Base-by-base conservation (phyloP, 805 yeast genomes). In the Starmerella sirachaensis region DNA sequence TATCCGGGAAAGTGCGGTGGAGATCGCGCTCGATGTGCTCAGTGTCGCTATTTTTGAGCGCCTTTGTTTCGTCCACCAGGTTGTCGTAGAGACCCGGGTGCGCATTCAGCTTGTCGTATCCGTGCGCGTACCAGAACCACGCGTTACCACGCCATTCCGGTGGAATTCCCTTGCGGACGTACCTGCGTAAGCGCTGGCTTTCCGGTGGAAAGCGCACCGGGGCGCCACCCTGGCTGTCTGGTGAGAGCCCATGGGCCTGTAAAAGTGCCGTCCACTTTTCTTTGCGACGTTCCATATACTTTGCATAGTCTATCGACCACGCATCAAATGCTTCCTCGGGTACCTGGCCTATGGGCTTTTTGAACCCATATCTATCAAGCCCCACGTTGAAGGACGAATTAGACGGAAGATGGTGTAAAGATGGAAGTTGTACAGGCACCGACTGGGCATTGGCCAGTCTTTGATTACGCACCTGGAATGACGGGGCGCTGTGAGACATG, bases 101-200 rank as follows among this genome's bases (percentile, higher is more conserved):
- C 27, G 74, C 72, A 47, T 70, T 74, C 40, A 84, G 59, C 47
- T 68, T 69, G 37, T 81, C 91, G 38, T 75, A 69, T 2, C 97
- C 98, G 18, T 76, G 76, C 7, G 94, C 93, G 58, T 82, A 88
- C 63, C 75, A 78, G 68, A 91, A 88, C 98, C 98, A 88, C 0
- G 96, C 95, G 47, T 73, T 72, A 1, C 98, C 98, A 48, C 98
- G 65, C 96, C 95, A 88, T 55, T 84, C 95, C 0, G 94, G 86
- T 0, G 98, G 97, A 9, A 88, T 77, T 10, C 98, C 98, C 55
- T 81, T 81, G 39, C 96, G 69, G 10, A 91, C 73, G 51, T 82
- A 77, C 41, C 93, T 69, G 52, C 80, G 78, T 46, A 84, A 46
- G 29, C 47, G 49, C 39, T 51, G 55, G 35, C 55, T 48, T 20